A percentile compares a stretch with the other conserved stretches of the same genome.
Conservation (phyloP, 805 yeast genomes). For the Schizosaccharomyces japonicus region DNA sequence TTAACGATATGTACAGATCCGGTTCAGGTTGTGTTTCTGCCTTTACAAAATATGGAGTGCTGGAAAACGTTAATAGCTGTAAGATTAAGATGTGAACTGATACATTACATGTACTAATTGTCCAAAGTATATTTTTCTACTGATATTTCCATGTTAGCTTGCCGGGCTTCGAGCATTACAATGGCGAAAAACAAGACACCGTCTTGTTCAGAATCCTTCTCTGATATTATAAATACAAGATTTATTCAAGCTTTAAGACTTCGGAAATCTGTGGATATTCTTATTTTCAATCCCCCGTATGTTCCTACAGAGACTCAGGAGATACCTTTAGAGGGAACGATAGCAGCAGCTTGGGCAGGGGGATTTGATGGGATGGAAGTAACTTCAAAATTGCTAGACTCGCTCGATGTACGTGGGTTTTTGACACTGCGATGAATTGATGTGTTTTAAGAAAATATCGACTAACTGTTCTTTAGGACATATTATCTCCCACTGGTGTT, state of each 20-base stretch:
- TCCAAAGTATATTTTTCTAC: not conserved
- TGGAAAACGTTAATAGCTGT: not conserved
- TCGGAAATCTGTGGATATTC: not conserved
- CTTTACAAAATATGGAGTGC: not conserved
- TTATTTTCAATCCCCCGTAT: constrained; percentile 5
- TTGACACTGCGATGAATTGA: not conserved
- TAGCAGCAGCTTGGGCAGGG: constrained; percentile 5
- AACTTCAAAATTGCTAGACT: not conserved
- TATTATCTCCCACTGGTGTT: not conserved
- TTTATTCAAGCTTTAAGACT: not conserved
- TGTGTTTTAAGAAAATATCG: not conserved
- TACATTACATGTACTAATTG: not conserved
- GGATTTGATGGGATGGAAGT: constrained; percentile 2
- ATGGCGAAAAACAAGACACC: too few species aligned
- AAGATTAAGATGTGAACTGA: not conserved
- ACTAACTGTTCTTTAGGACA: not conserved
- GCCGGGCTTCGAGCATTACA: too few species aligned
- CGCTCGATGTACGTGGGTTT: not conserved
- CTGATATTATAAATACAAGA: not conserved
- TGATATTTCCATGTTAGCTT: not conserved
- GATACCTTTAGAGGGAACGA: not conserved
- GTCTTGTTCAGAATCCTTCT: too few species aligned
- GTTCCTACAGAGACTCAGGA: not conserved
- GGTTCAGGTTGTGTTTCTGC: constrained; percentile 4
- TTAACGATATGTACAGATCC: not conserved